Base-by-base conservation (phyloP, 2,329 filamentous ascomycete species). In the Cercospora sp. region DNA sequence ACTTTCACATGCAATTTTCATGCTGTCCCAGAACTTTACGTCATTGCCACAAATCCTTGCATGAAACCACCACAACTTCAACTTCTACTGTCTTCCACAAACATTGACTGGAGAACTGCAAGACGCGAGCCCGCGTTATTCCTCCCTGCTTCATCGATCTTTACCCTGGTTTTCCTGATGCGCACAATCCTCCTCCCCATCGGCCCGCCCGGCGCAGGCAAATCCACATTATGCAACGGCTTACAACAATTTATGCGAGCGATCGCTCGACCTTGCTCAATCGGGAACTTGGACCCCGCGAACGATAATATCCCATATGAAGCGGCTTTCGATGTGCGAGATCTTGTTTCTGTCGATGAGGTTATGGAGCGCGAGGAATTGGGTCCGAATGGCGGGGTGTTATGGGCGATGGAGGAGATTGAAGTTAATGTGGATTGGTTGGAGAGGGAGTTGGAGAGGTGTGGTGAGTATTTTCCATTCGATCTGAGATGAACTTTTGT, bases 241-340 rank as follows among this genome's bases (percentile, higher is more conserved):
- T 97, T 99, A 91, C 92, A 97, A 78, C 95, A 99, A 82, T 99
- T 99, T 83, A 91, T 98, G 86, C 90, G 90, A 72, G 94, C 95
- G 71, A 97, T 99, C 78, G 93, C 94, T 69, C 91, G 95, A 66
- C 94, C 96, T 80, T 97, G 93, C 83, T 96, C 93, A 16, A 89
- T 98, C 43, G 92, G 97, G 68, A 99, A 99, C 79, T 90, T 99
- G 72, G 95, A 99, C 81, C 95, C 95, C 28, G 95, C 95, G 65
- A 99, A 99, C 84, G 94, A 98, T 77, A 89, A 90, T 69, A 95
- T 93, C 1, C 91, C 88, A 70, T 99, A 98, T 80, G 89, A 91
- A 21, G 93, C 90, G 75, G 94, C 94, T 5, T 86, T 99, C 73
- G 95, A 99, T 77, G 94, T 99, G 65, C 90, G 95, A 69, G 88